phyloP scores from a whole-genome alignment of 176 grass and related monocot species.

The Musa acuminata region DNA sequence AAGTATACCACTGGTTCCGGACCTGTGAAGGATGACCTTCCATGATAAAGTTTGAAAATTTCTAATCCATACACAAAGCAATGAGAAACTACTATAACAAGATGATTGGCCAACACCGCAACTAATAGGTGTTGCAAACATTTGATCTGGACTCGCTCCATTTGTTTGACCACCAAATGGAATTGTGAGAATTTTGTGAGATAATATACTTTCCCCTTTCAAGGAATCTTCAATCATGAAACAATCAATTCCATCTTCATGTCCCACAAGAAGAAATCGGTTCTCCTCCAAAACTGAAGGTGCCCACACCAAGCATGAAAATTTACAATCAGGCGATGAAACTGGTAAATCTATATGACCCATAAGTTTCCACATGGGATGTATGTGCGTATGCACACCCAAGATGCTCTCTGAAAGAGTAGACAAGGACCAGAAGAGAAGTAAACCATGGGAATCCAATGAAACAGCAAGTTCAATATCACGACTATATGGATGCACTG shows the following conservation, averaged over 20 bases:
- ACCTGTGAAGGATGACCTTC: slow-evolving; percentile 50
- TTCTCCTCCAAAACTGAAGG: slow-evolving; percentile 51
- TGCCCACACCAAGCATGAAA: slow-evolving; percentile 74
- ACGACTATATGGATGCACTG: slow-evolving; percentile 50
- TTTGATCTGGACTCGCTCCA: slow-evolving; percentile 42
- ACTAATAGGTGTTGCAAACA: slow-evolving; percentile 65
- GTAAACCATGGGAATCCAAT: slow-evolving; percentile 58
- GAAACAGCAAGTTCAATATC: slow-evolving; percentile 74
- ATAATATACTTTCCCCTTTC: slow-evolving; percentile 35
- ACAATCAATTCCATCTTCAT: slow-evolving; percentile 65
- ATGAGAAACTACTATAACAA: slow-evolving; percentile 48
- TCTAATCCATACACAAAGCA: slow-evolving; percentile 66
- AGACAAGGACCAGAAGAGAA: slow-evolving; percentile 88
- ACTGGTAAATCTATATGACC: slow-evolving; percentile 44
- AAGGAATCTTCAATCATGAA: slow-evolving; percentile 47
- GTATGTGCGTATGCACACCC: slow-evolving; percentile 32
- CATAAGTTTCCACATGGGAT: slow-evolving; percentile 67
- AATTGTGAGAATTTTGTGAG: slow-evolving; percentile 59
- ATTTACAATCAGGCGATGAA: slow-evolving; percentile 40
- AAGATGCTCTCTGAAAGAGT: slow-evolving; percentile 52
- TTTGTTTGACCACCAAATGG: slow-evolving; percentile 33
- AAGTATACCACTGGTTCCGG: slow-evolving; percentile 27
- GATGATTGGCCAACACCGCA: slow-evolving; percentile 33
- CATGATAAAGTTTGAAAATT: slow-evolving; percentile 57
- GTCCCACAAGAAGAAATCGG: slow-evolving; percentile 66